Evolutionary conservation across 1,284 basidiomycete genomes (phyloP), one percentile per base, ranked within the genome.

Genomic region (Pseudozyma tsukubaensis): DNA sequence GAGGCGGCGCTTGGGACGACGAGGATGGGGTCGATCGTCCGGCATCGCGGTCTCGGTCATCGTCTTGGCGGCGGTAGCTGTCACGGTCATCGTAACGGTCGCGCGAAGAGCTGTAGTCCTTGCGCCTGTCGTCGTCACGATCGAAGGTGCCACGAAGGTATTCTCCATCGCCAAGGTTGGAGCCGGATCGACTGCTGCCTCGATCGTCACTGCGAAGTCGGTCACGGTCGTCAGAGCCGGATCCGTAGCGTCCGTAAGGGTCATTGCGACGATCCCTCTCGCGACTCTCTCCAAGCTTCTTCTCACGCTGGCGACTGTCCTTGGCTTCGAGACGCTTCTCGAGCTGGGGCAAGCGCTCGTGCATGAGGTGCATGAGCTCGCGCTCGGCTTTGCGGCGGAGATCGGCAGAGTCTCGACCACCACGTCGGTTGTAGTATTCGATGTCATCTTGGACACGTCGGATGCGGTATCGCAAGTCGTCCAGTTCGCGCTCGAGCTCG

Each of bases 401-500:
- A 84, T 93, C 94, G 10, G 89, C 88, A 6, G 87, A 85, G 10
- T 90, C 89, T 60, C 90, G 88, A 1, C 94, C 90, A 0, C 94
- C 92, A 18, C 91, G 90, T n/a, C 85, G 79, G 18, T 91, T 90
- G 59, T 92, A 90, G 80, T 96, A 94, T 50, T 97, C 95, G 48
- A 99, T 88, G 84, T 99, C 96, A 72, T 97, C 94, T 84, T 94
- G 92, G 10, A 99, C 89, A 19, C 94, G 88, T 80, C 91, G 90
- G 58, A 97, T 94, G 39, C 91, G 89, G 83, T 93, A 93, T 58
- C 91, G 91, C 39, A 99, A 86, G 77, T 96, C 93, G 10, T 92
- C 90, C 86, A 97, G 89, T 86, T 98, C 96, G 59, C 91, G 88
- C 69, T 97, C 93, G 16, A 99, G 88, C 44, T 83, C 82, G 48